Percentiles rank a stretch among this genome's conserved stretches.
phyloP scores from a whole-genome alignment of 441 rosid species.

The Erysimum pusillum region DNA sequence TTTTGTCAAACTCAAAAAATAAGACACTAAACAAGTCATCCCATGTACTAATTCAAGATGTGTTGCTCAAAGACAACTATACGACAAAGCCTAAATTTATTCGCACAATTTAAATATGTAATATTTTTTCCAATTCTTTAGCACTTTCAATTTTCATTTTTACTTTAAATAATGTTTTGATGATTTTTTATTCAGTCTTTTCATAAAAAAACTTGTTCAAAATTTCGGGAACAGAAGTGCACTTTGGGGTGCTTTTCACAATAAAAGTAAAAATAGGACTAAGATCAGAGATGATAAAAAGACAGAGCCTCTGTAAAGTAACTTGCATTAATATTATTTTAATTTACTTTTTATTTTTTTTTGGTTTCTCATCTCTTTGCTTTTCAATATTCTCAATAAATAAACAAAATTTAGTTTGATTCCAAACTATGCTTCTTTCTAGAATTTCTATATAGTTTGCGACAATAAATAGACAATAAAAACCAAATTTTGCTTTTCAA shows the following conservation, averaged over 20 bases:
- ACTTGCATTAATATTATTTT: slow-evolving; percentile 25
- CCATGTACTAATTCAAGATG: slow-evolving; percentile 33
- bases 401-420: slow-evolving; percentile 1
- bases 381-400: slow-evolving; percentile 9
- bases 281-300: slow-evolving; percentile 48
- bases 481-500: background rate
- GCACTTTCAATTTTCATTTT: slow-evolving; percentile 7
- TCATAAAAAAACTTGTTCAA: slow-evolving; percentile 36
- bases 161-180: slow-evolving; percentile 28
- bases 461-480: background rate
- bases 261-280: slow-evolving; percentile 49
- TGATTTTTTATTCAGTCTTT: slow-evolving; percentile 38
- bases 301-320: slow-evolving; percentile 44
- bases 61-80: slow-evolving; percentile 44
- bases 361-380: slow-evolving; percentile 20
- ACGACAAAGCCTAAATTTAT: slow-evolving; percentile 53
- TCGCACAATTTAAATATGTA: slow-evolving; percentile 37
- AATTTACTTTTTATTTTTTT: background rate
- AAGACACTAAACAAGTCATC: slow-evolving; percentile 9
- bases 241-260: slow-evolving; percentile 51
- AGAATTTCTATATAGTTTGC: slow-evolving; percentile 5
- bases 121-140: background rate
- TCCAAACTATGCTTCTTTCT: slow-evolving; percentile 33
- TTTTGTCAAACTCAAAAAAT: no score
- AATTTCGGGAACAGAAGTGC: slow-evolving; percentile 51